Evolutionary conservation across 2,329 filamentous ascomycete species (phyloP), one percentile per base, ranked within the genome.

Genomic region (Lithohypha guttulata): DNA sequence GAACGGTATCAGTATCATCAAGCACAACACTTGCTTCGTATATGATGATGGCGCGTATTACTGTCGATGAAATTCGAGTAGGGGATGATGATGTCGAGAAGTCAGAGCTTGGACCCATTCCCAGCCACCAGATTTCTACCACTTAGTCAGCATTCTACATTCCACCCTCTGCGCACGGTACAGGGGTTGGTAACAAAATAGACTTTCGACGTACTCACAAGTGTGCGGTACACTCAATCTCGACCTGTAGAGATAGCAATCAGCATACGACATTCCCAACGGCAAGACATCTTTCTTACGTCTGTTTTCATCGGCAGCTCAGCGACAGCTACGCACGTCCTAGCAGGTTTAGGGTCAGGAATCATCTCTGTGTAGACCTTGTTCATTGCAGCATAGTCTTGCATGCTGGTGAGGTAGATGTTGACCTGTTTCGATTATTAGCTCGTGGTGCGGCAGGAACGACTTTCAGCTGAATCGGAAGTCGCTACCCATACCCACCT

Each of bases 201-300:
- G n/a, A n/a, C n/a, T 18, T 7, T 11, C 26, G 18, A 28, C 19
- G 13, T 39, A 39, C 46, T 52, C 46, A 52, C 44, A 52, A 26
- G 42, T 44, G 43, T 23, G 50, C 50, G 35, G 46, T 49, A 35
- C 42, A 47, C 40, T 52, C 50, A 38, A 52, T 52, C 38, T 52
- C 50, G 26, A 52, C 48, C 48, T 51, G 37, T 28, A n/a, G 26
- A 28, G 4, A 18, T 10, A 6, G 13, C 18, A 14, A 20, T 45
- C 34, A 45, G 37, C 20, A 8, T 15, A 20, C 13, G 9, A 14
- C 9, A 6, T 5, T 14, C 23, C 17, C 13, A 22, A 8, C 13
- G 11, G 15, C 14, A 14, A 4, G 11, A 6, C 11, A 11, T n/a
- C 13, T 14, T 15, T 15, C 41, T n/a, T 40, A 49, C 50, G 49